Evolutionary conservation across 2,329 filamentous ascomycete genomes (phyloP), one percentile per base, ranked within the genome.

Genomic region (Plenodomus lindquistii): DNA sequence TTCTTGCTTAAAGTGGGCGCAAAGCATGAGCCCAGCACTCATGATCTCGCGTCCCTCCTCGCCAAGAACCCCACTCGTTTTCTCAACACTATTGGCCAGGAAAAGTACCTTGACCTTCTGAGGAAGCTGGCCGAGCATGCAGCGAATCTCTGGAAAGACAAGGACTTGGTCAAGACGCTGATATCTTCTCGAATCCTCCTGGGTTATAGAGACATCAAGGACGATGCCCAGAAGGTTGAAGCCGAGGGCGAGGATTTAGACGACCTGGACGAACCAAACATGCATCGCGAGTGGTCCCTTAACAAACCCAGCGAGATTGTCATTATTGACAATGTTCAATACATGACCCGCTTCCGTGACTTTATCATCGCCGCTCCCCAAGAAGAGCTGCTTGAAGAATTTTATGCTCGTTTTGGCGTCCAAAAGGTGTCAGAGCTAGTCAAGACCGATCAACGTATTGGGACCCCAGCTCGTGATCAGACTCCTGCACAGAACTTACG

Each of bases 1-100:
- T 99, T 99, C 64, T 76, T 99, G 16, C 83, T 91, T 60, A 89
- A 89, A 54, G 90, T 92, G 56, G 94, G 94, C 9, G 93, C 91
- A 2, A 97, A 96, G 72, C 86, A 84, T 54, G 93, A 99, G 71
- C 94, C 94, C 3, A 95, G 88, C 2, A 94, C 89, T 61, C 71
- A 83, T 2, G 94, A 99, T 70, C 83, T 99, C 58, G 93, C 92
- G 4, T 81, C 84, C 34, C 85, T 95, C 72, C 81, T 94, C n/a
- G 89, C 91, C 44, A 84, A 80, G 46, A 91, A 97, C 66, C 93
- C 94, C 2, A 87, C 88, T 3, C 84, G 89, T 38, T 81, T 99
- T 44, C 84, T 96, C 20, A 85, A 89, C 24, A 85, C 88, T 1
- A 82, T 99, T 45, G 87, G 92, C 60, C 81, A 87, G 4, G 90